These are phyloP conservation scores for Penstemon barbatus DNA, from an alignment of 257 asterid genomes.

Conservation along the genomic window DNA sequence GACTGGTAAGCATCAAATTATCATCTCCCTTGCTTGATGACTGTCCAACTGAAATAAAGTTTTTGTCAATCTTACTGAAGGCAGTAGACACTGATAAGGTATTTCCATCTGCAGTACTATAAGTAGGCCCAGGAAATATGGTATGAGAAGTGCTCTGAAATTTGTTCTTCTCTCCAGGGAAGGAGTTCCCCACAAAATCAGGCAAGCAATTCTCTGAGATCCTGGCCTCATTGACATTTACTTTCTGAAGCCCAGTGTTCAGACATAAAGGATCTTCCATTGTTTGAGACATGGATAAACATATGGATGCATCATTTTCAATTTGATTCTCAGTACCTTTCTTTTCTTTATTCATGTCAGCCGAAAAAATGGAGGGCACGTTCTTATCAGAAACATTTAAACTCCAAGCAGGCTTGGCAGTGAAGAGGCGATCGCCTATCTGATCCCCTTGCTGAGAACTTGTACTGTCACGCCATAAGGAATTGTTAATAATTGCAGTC, in stretches of 20 bases:
- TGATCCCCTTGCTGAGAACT: conserved; percentile 38
- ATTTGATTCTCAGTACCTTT: conserved; percentile 30
- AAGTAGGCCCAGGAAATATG: conserved; percentile 36
- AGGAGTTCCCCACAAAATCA: conserved; percentile 33
- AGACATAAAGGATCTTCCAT: conserved; percentile 41
- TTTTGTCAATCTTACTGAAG: conserved; percentile 32
- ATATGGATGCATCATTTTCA: conserved; percentile 35
- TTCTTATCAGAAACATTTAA: conserved; percentile 36
- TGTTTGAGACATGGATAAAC: conserved; percentile 45
- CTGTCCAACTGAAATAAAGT: conserved; percentile 38
- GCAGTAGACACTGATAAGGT: conserved; percentile 32
- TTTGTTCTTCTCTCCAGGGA: conserved; percentile 33
- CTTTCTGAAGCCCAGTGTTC: conserved; percentile 41
- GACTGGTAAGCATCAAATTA: conserved; percentile 42
- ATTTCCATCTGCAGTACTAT: conserved; percentile 29
- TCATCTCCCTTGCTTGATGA: conserved; percentile 39
- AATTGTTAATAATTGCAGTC: conserved; percentile 36
- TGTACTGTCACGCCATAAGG: conserved; percentile 42
- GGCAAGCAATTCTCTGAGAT: conserved; percentile 37
- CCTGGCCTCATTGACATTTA: conserved; percentile 38
- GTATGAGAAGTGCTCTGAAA: conserved; percentile 29
- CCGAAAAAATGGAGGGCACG: conserved; percentile 28
- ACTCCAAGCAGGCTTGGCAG: conserved; percentile 37
- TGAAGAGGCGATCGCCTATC: conserved; percentile 33
- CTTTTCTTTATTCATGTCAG: conserved; percentile 32